Conservation (phyloP, 2,329 filamentous ascomycete species). For the Cladosporium sp. region DNA sequence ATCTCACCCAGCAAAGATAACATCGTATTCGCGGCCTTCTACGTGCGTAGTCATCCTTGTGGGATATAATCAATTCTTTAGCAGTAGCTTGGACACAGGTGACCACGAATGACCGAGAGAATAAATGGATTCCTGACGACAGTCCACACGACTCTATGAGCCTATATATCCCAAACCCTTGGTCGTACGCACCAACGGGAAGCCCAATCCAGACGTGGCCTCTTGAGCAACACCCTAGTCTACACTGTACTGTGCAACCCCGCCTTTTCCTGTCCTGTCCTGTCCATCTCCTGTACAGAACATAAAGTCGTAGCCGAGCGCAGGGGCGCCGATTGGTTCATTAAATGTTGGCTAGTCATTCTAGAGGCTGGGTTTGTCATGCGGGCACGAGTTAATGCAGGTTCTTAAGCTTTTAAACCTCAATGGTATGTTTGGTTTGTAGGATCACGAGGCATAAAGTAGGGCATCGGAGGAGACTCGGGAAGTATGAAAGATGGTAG, state of each 20-base stretch:
- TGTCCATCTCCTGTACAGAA: too few relatives aligned
- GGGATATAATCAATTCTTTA: too few relatives aligned
- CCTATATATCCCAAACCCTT: too few relatives aligned
- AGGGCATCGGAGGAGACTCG: not conserved
- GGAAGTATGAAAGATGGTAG: not conserved
- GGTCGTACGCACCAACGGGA: too few relatives aligned
- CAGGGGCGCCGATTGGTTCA: not conserved
- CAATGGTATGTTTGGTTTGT: not conserved
- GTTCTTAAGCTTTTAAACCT: not conserved
- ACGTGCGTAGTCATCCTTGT: not conserved
- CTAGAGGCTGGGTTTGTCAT: not conserved
- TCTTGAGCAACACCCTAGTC: too few relatives aligned
- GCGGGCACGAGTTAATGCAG: not conserved
- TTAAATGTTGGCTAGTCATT: not conserved
- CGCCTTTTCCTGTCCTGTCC: too few relatives aligned
- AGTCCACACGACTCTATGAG: too few relatives aligned
- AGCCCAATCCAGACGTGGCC: too few relatives aligned
- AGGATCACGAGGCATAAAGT: not conserved
- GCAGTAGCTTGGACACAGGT: too few relatives aligned
- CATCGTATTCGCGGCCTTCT: conserved; percentile 5
- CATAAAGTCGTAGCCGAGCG: not conserved
- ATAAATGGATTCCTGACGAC: too few relatives aligned
- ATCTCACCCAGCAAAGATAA: not conserved
- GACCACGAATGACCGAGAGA: too few relatives aligned
- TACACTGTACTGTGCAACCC: too few relatives aligned